Conservation (phyloP, 1,284 basidiomycete species). For the Ustilago esculenta region DNA sequence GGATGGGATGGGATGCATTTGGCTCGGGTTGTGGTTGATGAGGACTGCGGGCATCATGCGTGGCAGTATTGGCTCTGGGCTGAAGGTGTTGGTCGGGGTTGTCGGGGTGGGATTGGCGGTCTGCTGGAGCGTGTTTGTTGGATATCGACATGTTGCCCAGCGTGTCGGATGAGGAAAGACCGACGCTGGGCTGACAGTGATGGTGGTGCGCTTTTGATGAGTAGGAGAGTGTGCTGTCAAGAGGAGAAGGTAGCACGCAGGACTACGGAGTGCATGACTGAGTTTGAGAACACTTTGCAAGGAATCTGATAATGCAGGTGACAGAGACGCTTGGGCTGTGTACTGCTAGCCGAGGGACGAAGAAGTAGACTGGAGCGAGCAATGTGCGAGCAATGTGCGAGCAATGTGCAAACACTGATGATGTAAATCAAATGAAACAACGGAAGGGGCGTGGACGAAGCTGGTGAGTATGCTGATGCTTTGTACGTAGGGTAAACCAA, state of each 20-base stretch:
- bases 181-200: slow-evolving; percentile 15
- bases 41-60: neutral
- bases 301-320: too few relatives aligned
- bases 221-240: slow-evolving; percentile 7
- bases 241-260: neutral
- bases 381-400: too few relatives aligned
- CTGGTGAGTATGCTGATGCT: slow-evolving; percentile 1
- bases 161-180: neutral
- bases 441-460: neutral
- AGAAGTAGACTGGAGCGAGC: too few relatives aligned
- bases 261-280: slow-evolving; percentile 10
- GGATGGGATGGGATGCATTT: slow-evolving; percentile 1
- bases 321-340: neutral
- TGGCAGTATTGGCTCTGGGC: slow-evolving; percentile 1
- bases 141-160: slow-evolving; percentile 22
- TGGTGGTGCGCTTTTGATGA: neutral
- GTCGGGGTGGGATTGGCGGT: neutral
- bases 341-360: too few relatives aligned
- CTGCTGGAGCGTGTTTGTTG: slow-evolving; percentile 11
- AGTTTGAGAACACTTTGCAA: too few relatives aligned
- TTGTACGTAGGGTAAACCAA: neutral
- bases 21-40: neutral
- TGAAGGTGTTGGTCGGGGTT: neutral
- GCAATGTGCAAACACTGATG: neutral
- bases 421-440: slow-evolving; percentile 18